Evolutionary conservation across 345 rosid species (phyloP), one percentile per base, ranked within the genome.

Genomic region (Bruguiera parviflora): DNA sequence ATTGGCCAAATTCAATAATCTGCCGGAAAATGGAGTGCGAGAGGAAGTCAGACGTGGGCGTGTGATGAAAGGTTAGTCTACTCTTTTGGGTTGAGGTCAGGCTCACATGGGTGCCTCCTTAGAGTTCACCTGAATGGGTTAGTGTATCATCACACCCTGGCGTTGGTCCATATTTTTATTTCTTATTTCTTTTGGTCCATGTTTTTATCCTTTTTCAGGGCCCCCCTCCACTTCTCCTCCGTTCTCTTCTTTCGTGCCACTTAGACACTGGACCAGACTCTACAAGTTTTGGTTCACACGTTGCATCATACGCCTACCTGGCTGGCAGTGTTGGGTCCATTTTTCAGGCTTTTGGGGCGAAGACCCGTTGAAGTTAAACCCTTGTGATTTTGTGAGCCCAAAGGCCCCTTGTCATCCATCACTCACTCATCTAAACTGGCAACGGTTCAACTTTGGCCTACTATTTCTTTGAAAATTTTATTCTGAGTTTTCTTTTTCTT

Each of bases 101-200:
- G 37, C 37, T 33, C 37, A 33, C 37, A 33, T 1, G 37, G 37
- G 37, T 33, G 37, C 37, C 37, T 37, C 37, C 22, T 6, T 31
- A 1, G 47, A 61, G 31, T 15, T 66, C 67, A 39, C 58, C 63
- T 61, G 76, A 66, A 9, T 61, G 55, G 10, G n/a, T 64, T 9
- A 18, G 5, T 28, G 22, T 4, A 6, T 39, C 43, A 25, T 46
- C 8, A 25, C 55, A 27, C 16, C 33, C 61, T 66, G 66, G 13
- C 13, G 35, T 75, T 70, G 79, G 79, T 71, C 75, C 79, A 70
- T 21, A 5, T 52, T 16, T 25, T 56, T 10, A 11, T n/a, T n/a
- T n/a, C n/a, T n/a, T n/a, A n/a, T n/a, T 21, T 4, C 10, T 21
- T 70, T 32, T 46, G 37, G 37, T 33, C 37, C 37, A 33, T 7